Evolutionary conservation across 805 yeast genomes (phyloP).

Genomic region (Torulaspora microellipsoides): DNA sequence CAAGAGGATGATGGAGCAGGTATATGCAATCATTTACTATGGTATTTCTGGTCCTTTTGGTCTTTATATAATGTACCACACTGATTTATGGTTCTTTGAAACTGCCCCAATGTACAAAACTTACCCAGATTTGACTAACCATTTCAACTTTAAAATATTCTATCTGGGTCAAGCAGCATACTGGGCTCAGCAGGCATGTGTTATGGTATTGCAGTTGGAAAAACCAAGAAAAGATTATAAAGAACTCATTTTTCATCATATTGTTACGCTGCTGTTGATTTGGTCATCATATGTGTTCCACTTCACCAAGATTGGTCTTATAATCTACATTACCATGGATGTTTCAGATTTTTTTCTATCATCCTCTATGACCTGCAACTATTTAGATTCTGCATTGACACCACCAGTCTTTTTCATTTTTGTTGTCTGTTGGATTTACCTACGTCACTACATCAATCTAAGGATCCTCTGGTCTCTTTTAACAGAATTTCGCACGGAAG

Average conservation of each 20-base stretch:
- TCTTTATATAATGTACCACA: slow-evolving; percentile 74
- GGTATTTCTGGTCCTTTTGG: slow-evolving; percentile 83
- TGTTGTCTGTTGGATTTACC: slow-evolving; percentile 72
- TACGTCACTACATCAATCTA: slow-evolving; percentile 82
- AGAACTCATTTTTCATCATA: slow-evolving; percentile 89
- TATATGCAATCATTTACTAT: slow-evolving; percentile 78
- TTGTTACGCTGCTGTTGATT: slow-evolving; percentile 83
- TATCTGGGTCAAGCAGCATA: slow-evolving; percentile 92
- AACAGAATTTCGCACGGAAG: slow-evolving; percentile 83
- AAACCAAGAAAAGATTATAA: slow-evolving; percentile 91
- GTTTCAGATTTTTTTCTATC: slow-evolving; percentile 87
- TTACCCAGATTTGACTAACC: slow-evolving; percentile 81
- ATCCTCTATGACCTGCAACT: slow-evolving; percentile 78
- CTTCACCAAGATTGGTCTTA: slow-evolving; percentile 93
- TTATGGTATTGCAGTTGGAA: slow-evolving; percentile 78
- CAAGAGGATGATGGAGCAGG: slow-evolving; percentile 88
- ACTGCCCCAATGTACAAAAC: slow-evolving; percentile 73
- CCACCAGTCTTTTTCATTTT: slow-evolving; percentile 68
- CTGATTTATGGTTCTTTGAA: slow-evolving; percentile 86
- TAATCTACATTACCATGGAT: slow-evolving; percentile 93
- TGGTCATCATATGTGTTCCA: slow-evolving; percentile 88
- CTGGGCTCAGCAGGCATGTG: slow-evolving; percentile 94
- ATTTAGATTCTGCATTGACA: slow-evolving; percentile 62
- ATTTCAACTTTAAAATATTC: slow-evolving; percentile 65
- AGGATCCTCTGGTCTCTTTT: slow-evolving; percentile 76